Percentiles rank a stretch among this genome's conserved stretches.
These are phyloP conservation scores for Naganishia liquefaciens DNA, from an alignment of 1,284 basidiomycete genomes.

Conservation along the genomic window DNA sequence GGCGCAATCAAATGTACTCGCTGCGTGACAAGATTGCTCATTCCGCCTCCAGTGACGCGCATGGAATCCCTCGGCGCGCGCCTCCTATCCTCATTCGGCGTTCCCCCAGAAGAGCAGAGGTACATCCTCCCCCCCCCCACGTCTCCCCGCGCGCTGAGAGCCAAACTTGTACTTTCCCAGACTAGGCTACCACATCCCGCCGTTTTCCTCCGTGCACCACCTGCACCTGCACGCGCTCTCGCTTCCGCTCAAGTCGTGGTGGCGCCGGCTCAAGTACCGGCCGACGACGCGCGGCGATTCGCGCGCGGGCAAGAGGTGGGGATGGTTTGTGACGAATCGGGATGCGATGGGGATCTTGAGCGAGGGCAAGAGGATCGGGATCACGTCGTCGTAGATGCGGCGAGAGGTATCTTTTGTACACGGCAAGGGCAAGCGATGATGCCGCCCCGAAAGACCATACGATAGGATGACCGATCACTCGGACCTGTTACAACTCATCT, in stretches of 20 bases:
- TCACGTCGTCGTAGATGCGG: slow-evolving; percentile 18
- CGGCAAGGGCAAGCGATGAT: too few species aligned
- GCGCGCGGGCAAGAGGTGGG: slow-evolving; percentile 63
- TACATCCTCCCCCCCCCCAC: slow-evolving; percentile 40
- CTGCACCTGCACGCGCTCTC: slow-evolving; percentile 76
- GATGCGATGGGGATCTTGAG: slow-evolving; percentile 28
- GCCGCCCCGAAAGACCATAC: too few species aligned
- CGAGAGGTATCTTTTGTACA: too few species aligned
- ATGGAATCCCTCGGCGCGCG: slow-evolving; percentile 65
- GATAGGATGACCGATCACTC: too few species aligned
- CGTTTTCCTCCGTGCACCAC: slow-evolving; percentile 75
- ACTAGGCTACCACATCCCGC: slow-evolving; percentile 78
- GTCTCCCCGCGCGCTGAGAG: not conserved
- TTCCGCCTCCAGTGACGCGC: slow-evolving; percentile 56
- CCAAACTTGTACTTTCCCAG: slow-evolving; percentile 48
- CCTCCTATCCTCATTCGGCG: slow-evolving; percentile 56
- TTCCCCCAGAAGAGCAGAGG: slow-evolving; percentile 57
- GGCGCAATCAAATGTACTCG: too few species aligned
- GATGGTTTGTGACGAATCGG: slow-evolving; percentile 65
- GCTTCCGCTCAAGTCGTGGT: slow-evolving; percentile 63
- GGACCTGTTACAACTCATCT: too few species aligned
- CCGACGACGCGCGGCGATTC: slow-evolving; percentile 40
- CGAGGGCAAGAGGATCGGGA: slow-evolving; percentile 21
- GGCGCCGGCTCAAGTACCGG: slow-evolving; percentile 63
- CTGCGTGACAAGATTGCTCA: slow-evolving; percentile 11